A percentile compares a stretch with the other conserved stretches of the same genome.
These are phyloP conservation scores for Aspergillus ibericus DNA, from an alignment of 2,329 filamentous ascomycete species.

Conservation along the genomic window DNA sequence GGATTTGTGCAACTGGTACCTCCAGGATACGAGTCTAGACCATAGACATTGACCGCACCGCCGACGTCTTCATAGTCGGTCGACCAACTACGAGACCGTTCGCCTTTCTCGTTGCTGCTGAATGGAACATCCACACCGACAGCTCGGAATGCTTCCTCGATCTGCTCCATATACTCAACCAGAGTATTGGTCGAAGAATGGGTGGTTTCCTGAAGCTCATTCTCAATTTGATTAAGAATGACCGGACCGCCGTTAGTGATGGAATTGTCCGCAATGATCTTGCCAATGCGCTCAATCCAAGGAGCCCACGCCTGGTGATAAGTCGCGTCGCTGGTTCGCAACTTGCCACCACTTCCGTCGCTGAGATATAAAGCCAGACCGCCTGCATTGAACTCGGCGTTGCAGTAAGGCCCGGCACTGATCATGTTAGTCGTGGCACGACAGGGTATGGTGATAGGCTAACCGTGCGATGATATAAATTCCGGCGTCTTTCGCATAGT, in stretches of 20 bases:
- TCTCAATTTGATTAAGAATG: slow-evolving; percentile 56
- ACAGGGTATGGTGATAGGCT: neutral
- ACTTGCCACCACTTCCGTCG: slow-evolving; percentile 43
- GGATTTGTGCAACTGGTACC: slow-evolving; percentile 53
- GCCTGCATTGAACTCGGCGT: slow-evolving; percentile 71
- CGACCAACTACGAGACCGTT: slow-evolving; percentile 53
- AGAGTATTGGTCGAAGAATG: slow-evolving; percentile 48
- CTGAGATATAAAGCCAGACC: slow-evolving; percentile 70
- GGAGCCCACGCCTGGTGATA: slow-evolving; percentile 51
- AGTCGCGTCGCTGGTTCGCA: slow-evolving; percentile 44
- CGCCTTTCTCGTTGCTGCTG: slow-evolving; percentile 54
- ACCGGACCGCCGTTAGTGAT: slow-evolving; percentile 54
- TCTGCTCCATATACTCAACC: slow-evolving; percentile 55
- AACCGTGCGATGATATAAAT: slow-evolving; percentile 69
- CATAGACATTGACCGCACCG: slow-evolving; percentile 51
- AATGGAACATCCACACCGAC: slow-evolving; percentile 53
- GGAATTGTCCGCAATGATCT: slow-evolving; percentile 52
- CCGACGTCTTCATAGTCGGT: slow-evolving; percentile 58
- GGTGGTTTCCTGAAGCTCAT: slow-evolving; percentile 51
- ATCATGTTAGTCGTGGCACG: neutral
- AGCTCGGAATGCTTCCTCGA: slow-evolving; percentile 48
- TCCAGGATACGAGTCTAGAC: slow-evolving; percentile 35
- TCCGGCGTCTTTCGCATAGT: slow-evolving; percentile 6
- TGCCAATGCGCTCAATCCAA: slow-evolving; percentile 49
- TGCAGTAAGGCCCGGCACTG: slow-evolving; percentile 68